A percentile compares a stretch with the other conserved stretches of the same genome.
Conservation (phyloP, 1,139 yeast genomes). For the Tardiomyces digboiensis region DNA sequence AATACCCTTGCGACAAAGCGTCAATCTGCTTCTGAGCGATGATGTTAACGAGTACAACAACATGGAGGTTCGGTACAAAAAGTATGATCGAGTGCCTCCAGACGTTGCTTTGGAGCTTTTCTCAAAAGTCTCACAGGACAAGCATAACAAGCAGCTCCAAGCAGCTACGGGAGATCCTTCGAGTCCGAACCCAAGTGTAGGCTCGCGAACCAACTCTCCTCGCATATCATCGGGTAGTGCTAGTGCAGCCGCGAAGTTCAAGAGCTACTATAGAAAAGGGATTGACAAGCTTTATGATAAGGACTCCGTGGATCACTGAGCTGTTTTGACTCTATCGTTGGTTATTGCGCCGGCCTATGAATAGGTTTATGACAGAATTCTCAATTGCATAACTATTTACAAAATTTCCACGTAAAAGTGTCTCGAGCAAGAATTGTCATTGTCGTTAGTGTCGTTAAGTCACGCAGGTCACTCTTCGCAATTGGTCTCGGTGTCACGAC, state of each 20-base stretch:
- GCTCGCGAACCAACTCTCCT: neutral
- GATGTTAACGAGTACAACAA: slow-evolving; percentile 47
- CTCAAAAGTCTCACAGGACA: slow-evolving; percentile 24
- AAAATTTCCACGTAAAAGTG: no score
- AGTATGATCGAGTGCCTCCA: slow-evolving; percentile 51
- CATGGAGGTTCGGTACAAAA: slow-evolving; percentile 44
- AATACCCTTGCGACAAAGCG: slow-evolving; percentile 51
- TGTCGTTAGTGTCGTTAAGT: no score
- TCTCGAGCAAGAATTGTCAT: slow-evolving; percentile 1
- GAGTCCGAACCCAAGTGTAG: neutral
- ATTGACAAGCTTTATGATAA: slow-evolving; percentile 13
- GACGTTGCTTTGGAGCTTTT: slow-evolving; percentile 46
- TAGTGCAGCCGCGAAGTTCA: slow-evolving; percentile 8
- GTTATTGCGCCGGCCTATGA: neutral
- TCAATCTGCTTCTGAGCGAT: slow-evolving; percentile 41
- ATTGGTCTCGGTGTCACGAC: neutral
- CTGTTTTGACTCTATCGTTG: slow-evolving; percentile 1
- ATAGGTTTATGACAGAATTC: no score
- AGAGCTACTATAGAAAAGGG: slow-evolving; percentile 14
- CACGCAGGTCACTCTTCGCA: no score
- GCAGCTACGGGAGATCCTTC: neutral
- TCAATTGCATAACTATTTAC: neutral
- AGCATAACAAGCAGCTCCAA: neutral
- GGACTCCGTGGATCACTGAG: slow-evolving; percentile 5
- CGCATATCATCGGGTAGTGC: neutral